These are phyloP conservation scores for Linanthus parryae DNA, from an alignment of 148 eudicot species.

Conservation along the genomic window DNA sequence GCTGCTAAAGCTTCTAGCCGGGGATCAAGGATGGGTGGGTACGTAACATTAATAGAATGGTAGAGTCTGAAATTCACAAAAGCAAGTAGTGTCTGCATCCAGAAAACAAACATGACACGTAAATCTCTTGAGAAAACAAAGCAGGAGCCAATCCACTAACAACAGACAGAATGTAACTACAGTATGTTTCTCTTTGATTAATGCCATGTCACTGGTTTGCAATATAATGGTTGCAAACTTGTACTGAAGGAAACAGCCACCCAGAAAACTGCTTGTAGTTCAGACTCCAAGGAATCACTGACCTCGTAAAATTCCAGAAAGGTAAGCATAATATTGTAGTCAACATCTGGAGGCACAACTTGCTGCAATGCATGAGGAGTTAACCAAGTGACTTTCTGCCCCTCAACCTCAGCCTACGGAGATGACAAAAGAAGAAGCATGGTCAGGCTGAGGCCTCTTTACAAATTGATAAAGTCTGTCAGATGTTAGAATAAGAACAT, in stretches of 20 bases:
- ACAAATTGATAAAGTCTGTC: no score
- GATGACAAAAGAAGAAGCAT: constrained; percentile 1
- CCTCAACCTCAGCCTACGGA: constrained; percentile 75
- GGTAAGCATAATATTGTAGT: constrained; percentile 72
- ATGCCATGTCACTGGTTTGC: not conserved
- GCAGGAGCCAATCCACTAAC: not conserved
- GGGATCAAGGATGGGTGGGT: constrained; percentile 90
- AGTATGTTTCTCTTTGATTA: not conserved
- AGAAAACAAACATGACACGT: not conserved
- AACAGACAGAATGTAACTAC: not conserved
- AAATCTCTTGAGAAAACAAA: not conserved
- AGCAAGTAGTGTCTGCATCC: constrained; percentile 73
- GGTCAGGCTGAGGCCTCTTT: no score
- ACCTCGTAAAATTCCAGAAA: constrained; percentile 94
- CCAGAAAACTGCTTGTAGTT: not conserved
- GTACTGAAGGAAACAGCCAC: not conserved
- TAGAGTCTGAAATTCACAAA: constrained; percentile 75
- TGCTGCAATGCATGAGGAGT: constrained; percentile 94
- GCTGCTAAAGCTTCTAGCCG: constrained; percentile 87
- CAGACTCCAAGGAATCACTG: not conserved
- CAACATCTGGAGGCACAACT: constrained; percentile 82
- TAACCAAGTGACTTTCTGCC: constrained; percentile 92
- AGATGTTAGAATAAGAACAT: not conserved
- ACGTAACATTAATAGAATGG: constrained; percentile 64
- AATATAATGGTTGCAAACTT: not conserved